A percentile compares a stretch with the other conserved stretches of the same genome.
Conservation (phyloP, 352 stramenopile species). For the Aphanomyces astaci region DNA sequence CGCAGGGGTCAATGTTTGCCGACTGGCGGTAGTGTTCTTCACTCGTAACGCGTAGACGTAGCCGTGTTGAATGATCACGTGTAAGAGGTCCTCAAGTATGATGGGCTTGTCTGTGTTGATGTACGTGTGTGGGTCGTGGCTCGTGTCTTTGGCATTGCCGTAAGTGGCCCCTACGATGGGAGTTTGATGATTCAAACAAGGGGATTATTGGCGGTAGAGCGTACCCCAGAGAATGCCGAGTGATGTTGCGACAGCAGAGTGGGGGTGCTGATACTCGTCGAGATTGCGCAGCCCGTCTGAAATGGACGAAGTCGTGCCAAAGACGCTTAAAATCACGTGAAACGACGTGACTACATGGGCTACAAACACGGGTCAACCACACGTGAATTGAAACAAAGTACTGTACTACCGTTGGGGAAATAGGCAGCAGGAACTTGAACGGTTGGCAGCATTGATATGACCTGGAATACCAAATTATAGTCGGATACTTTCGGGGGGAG, state of each 20-base stretch:
- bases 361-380: background rate
- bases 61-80: background rate
- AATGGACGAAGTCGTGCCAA: background rate
- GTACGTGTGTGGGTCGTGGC: background rate
- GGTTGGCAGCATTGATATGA: background rate
- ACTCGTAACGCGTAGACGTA: background rate
- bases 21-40: background rate
- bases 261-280: background rate
- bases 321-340: background rate
- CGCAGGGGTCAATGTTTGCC: background rate
- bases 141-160: background rate
- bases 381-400: background rate
- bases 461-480: background rate
- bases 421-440: background rate
- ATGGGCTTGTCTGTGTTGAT: background rate
- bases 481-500: background rate
- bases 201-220: background rate
- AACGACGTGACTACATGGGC: background rate
- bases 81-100: background rate
- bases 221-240: background rate
- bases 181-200: background rate
- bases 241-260: background rate
- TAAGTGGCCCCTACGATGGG: background rate
- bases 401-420: background rate
- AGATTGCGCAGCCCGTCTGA: background rate